Evolutionary conservation across 495 filamentous ascomycete species (phyloP), one percentile per base, ranked within the genome.

Genomic region (Lasiosphaeria ovina): DNA sequence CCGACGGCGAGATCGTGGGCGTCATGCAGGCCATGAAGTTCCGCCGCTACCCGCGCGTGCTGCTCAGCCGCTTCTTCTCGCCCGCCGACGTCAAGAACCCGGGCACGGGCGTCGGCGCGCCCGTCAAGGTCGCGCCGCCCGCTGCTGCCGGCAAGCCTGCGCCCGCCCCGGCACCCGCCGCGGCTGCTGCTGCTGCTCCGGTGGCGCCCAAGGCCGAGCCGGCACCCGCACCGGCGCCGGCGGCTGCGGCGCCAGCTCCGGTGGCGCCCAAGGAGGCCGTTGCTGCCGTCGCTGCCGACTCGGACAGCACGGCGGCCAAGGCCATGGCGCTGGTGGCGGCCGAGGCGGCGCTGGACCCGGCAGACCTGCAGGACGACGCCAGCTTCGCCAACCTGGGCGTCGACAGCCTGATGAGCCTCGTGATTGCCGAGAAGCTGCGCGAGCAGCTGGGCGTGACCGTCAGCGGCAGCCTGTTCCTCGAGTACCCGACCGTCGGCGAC

Each of bases 61-160:
- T 85, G 34, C 73, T 87, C 38, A 80, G 84, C 55, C 77, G 74
- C 17, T 74, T 80, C 45, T 76, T 87, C 60, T 80, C 84, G 36
- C 31, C 60, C 16, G 47, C 24, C 4, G 60, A 62, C 17, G 42
- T 44, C n/a, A 52, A 48, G 38, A 42, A 32, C 14, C 35, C 47
- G 6, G n/a, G 2, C 5, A 7, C 2, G 12, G 42, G 50, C 33
- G 11, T 3, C 40, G 52, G 6, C 6, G 10, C 24, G 12, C 24
- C 24, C 24, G 24, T 24, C 24, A 24, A 2, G 24, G 24, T 24
- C 24, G 48, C 34, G 3, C 36, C 35, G 33, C 36, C 44, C 6
- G 16, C 17, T 31, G 34, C 50, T 17, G 40, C 5, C 16, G 44
- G 36, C 4, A 17, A 11, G 6, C 35, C 54, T 6, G 47, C 60